Percentiles rank a stretch among this genome's conserved stretches.
phyloP scores from a whole-genome alignment of 2,329 filamentous ascomycete species.

The Knufia petricola region DNA sequence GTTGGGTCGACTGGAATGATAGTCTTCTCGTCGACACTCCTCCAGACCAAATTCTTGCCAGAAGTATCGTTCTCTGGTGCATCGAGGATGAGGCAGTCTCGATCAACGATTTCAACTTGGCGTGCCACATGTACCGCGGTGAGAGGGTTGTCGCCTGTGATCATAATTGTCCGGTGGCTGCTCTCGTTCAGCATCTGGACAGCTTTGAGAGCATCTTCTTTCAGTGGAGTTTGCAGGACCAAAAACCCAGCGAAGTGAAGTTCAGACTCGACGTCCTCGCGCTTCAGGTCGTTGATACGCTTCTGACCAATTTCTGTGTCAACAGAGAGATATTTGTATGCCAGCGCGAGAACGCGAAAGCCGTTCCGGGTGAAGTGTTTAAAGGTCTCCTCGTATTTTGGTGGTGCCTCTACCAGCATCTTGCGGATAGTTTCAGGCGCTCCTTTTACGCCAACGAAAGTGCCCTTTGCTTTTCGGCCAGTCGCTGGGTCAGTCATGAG shows the following conservation, averaged over 20 bases:
- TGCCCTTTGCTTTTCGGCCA: slow-evolving; percentile 68
- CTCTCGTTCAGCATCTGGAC: slow-evolving; percentile 98
- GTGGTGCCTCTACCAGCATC: slow-evolving; percentile 74
- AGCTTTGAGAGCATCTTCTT: slow-evolving; percentile 88
- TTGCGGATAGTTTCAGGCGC: slow-evolving; percentile 94
- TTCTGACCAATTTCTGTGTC: slow-evolving; percentile 72
- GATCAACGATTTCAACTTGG: slow-evolving; percentile 94
- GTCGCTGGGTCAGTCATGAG: slow-evolving; percentile 60
- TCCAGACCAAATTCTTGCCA: slow-evolving; percentile 79
- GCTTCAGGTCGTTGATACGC: slow-evolving; percentile 86
- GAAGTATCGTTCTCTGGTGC: slow-evolving; percentile 81
- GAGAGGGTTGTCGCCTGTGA: slow-evolving; percentile 94
- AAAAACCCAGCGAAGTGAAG: slow-evolving; percentile 90
- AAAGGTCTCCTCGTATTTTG: slow-evolving; percentile 92
- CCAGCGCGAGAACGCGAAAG: slow-evolving; percentile 84
- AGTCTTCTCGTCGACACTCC: slow-evolving; percentile 82
- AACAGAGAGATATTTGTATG: slow-evolving; percentile 79
- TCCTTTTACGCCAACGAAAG: slow-evolving; percentile 92
- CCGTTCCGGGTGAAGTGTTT: slow-evolving; percentile 97
- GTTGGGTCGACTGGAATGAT: slow-evolving; percentile 78
- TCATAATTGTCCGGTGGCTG: slow-evolving; percentile 97
- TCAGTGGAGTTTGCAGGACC: slow-evolving; percentile 87
- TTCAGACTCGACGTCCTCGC: slow-evolving; percentile 78
- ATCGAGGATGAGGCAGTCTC: slow-evolving; percentile 88
- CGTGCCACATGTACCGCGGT: slow-evolving; percentile 92